Evolutionary conservation across 192 early-diverging fungal species (phyloP), one percentile per base, ranked within the genome.

Genomic region (Coemansia sp.): DNA sequence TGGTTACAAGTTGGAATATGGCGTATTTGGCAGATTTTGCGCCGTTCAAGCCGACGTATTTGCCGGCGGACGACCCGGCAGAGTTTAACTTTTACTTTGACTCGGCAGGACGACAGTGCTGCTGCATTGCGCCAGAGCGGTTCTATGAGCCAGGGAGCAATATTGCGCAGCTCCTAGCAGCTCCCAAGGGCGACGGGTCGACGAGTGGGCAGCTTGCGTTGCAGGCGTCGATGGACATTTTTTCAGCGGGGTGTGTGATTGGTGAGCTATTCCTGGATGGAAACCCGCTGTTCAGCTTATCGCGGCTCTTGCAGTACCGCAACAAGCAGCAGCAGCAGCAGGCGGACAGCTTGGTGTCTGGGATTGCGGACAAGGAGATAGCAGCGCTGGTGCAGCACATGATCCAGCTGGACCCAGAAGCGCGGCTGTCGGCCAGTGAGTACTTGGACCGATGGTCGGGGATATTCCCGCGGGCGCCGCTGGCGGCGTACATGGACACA

Each of bases 61-160:
- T 98, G 34, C 96, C 96, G 13, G 94, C 95, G 80, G 95, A 98
- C 76, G 94, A 98, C 66, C 96, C 96, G 0, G 93, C 93, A 13
- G 91, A 97, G 65, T 99, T 96, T 74, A 93, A 92, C 4, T 98
- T 94, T 77, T 99, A 94, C 72, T 99, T 99, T 79, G 97, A 99
- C 80, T 89, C 93, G 24, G 92, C 94, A 9, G 85, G 89, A 4
- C 86, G 97, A 40, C 85, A 95, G 60, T 91, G 88, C 51, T 99
- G 97, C 76, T 99, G 96, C 77, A 78, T 99, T 27, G 96, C 97
- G 22, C 95, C 97, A 2, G 97, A 99, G 83, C 83, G 97, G 72
- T 96, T 99, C 74, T 93, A 93, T 64, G 89, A 89, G n/a, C 85
- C 86, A 19, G 88, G 86, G 44, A 82, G 72, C 65, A 61, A 29